Evolutionary conservation across 208 protist genomes (phyloP).

Genomic region (Entamoeba dispar): DNA sequence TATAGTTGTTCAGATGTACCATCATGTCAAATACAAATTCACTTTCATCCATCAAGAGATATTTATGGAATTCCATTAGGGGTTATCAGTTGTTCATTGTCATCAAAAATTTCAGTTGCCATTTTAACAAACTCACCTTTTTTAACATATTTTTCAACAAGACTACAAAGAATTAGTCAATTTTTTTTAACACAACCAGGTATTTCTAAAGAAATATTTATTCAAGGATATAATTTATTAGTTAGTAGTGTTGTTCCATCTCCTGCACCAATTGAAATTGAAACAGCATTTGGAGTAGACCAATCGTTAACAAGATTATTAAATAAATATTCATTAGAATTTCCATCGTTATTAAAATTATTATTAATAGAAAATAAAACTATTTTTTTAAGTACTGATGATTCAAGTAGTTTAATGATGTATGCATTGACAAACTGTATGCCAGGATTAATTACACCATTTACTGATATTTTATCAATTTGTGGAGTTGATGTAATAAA

Average conservation of each 20-base stretch:
- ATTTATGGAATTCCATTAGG: neutral
- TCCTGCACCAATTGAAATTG: neutral
- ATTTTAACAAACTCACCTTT: neutral
- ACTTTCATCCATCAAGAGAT: neutral
- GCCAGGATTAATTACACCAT: neutral
- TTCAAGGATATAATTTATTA: neutral
- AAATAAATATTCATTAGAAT: neutral
- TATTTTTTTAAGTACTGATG: neutral
- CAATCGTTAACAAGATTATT: neutral
- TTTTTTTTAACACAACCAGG: neutral
- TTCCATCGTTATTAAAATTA: neutral
- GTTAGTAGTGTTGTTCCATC: neutral
- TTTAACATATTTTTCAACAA: neutral
- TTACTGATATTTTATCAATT: neutral
- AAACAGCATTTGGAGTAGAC: neutral
- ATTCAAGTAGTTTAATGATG: neutral
- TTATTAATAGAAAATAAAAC: neutral
- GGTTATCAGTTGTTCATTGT: neutral
- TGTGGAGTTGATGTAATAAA: neutral
- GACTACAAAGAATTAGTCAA: neutral
- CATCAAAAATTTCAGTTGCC: neutral
- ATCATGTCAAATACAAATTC: neutral
- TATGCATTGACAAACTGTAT: neutral
- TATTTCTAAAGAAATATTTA: neutral
- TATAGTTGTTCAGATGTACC: neutral